Conservation (phyloP, 2,329 filamentous ascomycete genomes). For the Aureobasidium sp. region DNA sequence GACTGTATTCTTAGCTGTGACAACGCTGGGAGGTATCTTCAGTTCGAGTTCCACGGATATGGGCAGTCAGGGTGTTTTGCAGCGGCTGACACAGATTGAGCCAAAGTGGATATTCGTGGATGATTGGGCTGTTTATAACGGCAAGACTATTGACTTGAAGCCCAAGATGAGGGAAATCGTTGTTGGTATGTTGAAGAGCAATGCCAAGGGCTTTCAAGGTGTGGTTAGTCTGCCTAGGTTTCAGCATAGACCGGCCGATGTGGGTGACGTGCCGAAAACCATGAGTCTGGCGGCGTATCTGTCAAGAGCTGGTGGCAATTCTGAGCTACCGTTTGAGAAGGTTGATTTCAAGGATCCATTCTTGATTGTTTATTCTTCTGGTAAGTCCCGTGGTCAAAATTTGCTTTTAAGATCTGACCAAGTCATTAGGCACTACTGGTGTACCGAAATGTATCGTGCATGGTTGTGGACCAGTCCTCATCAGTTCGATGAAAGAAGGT, state of each 20-base stretch:
- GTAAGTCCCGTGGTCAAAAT: background rate
- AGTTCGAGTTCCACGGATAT: conserved; percentile 75
- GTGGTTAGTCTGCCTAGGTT: conserved; percentile 64
- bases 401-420: background rate
- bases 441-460: conserved; percentile 83
- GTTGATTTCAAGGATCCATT: conserved; percentile 68
- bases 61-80: conserved; percentile 69
- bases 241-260: conserved; percentile 47
- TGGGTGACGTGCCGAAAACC: conserved; percentile 47
- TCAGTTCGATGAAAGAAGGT: conserved; percentile 57
- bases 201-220: conserved; percentile 49
- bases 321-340: conserved; percentile 48
- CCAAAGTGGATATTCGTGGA: conserved; percentile 81
- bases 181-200: conserved; percentile 48
- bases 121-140: conserved; percentile 72
- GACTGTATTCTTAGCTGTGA: conserved; percentile 61
- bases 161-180: conserved; percentile 64
- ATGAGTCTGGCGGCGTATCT: conserved; percentile 39
- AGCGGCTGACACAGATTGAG: conserved; percentile 66
- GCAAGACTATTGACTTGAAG: conserved; percentile 64
- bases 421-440: conserved; percentile 66
- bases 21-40: conserved; percentile 67
- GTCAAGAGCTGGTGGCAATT: conserved; percentile 30
- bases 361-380: conserved; percentile 56
- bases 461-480: conserved; percentile 57